Conservation (phyloP, 345 rosid genomes). For the Punica granatum region DNA sequence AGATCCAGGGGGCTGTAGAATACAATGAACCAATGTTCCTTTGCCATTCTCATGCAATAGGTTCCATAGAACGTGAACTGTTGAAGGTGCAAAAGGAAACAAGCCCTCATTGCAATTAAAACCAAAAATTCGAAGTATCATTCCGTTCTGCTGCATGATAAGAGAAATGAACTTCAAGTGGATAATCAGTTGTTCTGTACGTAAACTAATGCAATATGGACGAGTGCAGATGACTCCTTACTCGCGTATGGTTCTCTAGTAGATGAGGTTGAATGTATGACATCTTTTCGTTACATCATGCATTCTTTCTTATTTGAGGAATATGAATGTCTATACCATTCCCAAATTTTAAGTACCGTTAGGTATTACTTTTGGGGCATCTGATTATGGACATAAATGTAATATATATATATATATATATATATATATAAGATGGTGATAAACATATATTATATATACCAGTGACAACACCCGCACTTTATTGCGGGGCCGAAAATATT, state of each 20-base stretch:
- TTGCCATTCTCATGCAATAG: not conserved
- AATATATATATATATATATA: too few relatives aligned
- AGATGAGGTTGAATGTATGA: not conserved
- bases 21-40: conserved; percentile 41
- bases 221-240: not conserved
- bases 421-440: too few relatives aligned
- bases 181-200: not conserved
- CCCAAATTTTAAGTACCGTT: too few relatives aligned
- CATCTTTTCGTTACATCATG: too few relatives aligned
- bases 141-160: not conserved
- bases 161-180: not conserved
- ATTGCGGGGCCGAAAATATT: too few relatives aligned
- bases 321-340: too few relatives aligned
- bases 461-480: too few relatives aligned
- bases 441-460: too few relatives aligned
- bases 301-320: too few relatives aligned
- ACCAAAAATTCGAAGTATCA: not conserved
- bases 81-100: not conserved
- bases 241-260: not conserved
- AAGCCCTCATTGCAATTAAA: not conserved
- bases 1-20: conserved; percentile 73
- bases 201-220: too few relatives aligned
- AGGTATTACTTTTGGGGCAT: too few relatives aligned
- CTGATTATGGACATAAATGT: too few relatives aligned
- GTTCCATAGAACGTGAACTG: not conserved